phyloP scores from a whole-genome alignment of 306 rosid genomes.

The Castanea crenata region DNA sequence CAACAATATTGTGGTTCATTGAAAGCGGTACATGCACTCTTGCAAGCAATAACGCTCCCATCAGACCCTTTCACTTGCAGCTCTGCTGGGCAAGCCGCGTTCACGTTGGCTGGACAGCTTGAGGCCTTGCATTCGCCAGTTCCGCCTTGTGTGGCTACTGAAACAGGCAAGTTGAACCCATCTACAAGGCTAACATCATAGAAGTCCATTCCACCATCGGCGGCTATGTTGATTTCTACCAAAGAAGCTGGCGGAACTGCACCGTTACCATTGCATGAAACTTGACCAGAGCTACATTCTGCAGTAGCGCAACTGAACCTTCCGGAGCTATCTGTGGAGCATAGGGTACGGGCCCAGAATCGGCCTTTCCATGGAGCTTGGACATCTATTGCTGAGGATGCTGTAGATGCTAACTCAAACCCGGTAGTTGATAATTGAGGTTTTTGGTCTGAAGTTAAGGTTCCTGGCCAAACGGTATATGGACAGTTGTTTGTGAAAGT shows the following conservation, averaged over 20 bases:
- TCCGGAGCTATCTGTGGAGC: conserved; percentile 25
- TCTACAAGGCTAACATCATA: conserved; percentile 41
- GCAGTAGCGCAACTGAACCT: conserved; percentile 34
- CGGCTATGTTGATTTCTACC: conserved; percentile 30
- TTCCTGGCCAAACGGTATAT: conserved; percentile 38
- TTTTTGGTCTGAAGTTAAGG: conserved; percentile 21
- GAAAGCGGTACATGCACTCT: conserved; percentile 43
- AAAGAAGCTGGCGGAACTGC: conserved; percentile 44
- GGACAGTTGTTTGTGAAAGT: conserved; percentile 32
- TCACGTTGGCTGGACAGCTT: conserved; percentile 26
- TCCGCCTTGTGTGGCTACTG: conserved; percentile 25
- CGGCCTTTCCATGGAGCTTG: conserved; percentile 42
- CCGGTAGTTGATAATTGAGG: conserved; percentile 37
- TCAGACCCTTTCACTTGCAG: conserved; percentile 19
- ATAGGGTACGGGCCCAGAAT: conserved; percentile 37
- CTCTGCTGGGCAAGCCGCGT: conserved; percentile 24
- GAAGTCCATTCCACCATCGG: conserved; percentile 31
- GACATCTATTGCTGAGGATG: neutral
- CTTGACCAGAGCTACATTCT: conserved; percentile 36
- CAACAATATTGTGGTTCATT: conserved; percentile 38
- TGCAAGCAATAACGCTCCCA: conserved; percentile 40
- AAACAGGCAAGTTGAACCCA: conserved; percentile 44
- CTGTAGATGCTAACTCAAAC: conserved; percentile 16
- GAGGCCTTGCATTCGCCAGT: conserved; percentile 14
- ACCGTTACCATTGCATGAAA: conserved; percentile 38